Evolutionary conservation across 257 asterid species (phyloP).

Genomic region (Gentiana macrophylla): DNA sequence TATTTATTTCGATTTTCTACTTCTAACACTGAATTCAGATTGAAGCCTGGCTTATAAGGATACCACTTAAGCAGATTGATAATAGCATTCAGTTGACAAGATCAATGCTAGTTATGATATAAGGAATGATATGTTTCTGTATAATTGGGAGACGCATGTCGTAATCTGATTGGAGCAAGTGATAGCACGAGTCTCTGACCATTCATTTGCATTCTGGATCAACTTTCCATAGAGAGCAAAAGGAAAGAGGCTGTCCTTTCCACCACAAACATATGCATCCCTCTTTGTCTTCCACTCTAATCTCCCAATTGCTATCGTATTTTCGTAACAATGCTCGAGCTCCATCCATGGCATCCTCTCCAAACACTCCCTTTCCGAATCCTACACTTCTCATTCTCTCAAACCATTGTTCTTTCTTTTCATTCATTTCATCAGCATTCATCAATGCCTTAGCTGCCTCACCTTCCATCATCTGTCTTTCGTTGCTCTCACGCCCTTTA

Average conservation of each 20-base stretch:
- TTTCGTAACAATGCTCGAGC: constrained; percentile 73
- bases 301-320: constrained; percentile 74
- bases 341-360: constrained; percentile 63
- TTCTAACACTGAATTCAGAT: constrained; percentile 2
- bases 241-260: constrained; percentile 78
- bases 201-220: constrained; percentile 19
- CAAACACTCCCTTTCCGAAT: constrained; percentile 37
- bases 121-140: neutral
- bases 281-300: constrained; percentile 50
- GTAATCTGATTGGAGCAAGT: too few relatives aligned
- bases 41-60: neutral
- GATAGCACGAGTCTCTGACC: too few relatives aligned
- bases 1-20: constrained; percentile 4
- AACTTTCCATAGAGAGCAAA: constrained; percentile 63
- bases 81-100: neutral
- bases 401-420: constrained; percentile 66
- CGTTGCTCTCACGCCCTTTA: constrained; percentile 71
- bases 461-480: constrained; percentile 80
- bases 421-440: constrained; percentile 59
- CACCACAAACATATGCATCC: constrained; percentile 55
- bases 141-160: too few relatives aligned
- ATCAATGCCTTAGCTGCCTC: constrained; percentile 68
- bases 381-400: constrained; percentile 60
- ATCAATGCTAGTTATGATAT: neutral
- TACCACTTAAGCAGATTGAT: neutral